Evolutionary conservation across 1,139 yeast genomes (phyloP), one percentile per base, ranked within the genome.

Genomic region (Hemisphaericaspora xylofermentans): DNA sequence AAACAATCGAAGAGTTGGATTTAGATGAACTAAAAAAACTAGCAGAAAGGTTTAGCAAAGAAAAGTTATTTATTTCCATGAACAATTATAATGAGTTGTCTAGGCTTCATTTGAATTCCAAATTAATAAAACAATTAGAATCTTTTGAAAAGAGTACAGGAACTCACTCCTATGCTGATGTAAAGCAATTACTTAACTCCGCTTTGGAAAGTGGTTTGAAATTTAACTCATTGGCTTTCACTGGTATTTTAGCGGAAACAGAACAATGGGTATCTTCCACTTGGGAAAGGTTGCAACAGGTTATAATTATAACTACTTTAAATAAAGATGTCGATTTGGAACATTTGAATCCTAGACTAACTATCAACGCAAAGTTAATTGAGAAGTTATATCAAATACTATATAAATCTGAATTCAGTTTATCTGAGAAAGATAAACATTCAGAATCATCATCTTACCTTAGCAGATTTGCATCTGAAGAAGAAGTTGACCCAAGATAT

Each of bases 191-290:
- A 14, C 54, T 57, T 36, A 48, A 45, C 26, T 58, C 54, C 8
- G 44, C 66, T 1, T 43, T 44, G 4, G 66, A 60, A 21, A 55
- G 66, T 3, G 64, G 63, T 1, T 54, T 68, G 21, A 48, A 52
- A 18, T 60, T 66, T 38, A 52, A 57, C 28, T 35, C 51, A 4
- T 39, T 46, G 37, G 54, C 53, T 2, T 48, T 61, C 1, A 36
- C 50, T 10, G 61, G 59, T 27, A 54, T 54, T 5, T 40, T 70
- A 46, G 15, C 37, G 16, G 46, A 47, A 12, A 58, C 68, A 5
- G 78, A 72, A 38, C 58, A 58, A 1, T 81, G 86, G 84, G 54
- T 74, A 6, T 35, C 43, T 7, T 34, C 40, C 3, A 34, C 51
- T 7, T 57, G 59, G 56, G 60, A 68, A 22, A 51, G 53, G 8